Evolutionary conservation across 2,329 filamentous ascomycete genomes (phyloP), one percentile per base, ranked within the genome.

Genomic region (Cordyceps cicadae): DNA sequence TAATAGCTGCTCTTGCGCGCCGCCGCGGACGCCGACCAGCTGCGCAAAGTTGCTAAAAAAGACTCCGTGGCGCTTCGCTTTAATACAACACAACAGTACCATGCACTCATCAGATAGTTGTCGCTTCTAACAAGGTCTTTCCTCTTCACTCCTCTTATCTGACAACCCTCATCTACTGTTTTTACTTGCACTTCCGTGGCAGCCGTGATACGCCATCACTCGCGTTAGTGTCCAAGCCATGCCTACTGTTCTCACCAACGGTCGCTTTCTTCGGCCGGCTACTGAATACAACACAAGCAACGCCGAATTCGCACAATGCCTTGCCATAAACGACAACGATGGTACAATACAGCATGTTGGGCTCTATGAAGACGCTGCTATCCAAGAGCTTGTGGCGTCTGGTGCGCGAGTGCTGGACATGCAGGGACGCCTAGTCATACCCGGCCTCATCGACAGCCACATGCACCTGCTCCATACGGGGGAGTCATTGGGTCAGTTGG

Each of bases 401-500:
- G 61, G 60, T 7, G 60, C 62, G 12, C 12, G 51, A 39, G 24
- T 59, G n/a, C 39, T 58, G 3, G 60, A 62, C 56, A 61, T 63
- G 62, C 29, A 54, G 14, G 53, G 48, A 11, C 55, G 61, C 8
- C 26, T 62, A 6, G 26, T 66, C 4, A 64, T 78, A 1, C 75
- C 76, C 2, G 72, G 75, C 1, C 77, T 78, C 65, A 74, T 78
- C 24, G 76, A 78, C 63, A 74, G 72, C 2, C 76, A 78, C 57
- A 76, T 76, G 70, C 76, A 79, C 63, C 70, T 79, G 15, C 66
- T 78, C 1, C 66, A 76, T 14, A 70, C 77, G 7, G 76, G 76
- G 0, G 73, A 75, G 53, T 71, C 74, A 0, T 69, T 77, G 1
- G 67, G 69, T 34, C 75, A 77, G 63, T 66, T 76, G 43, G 66